Base-by-base conservation (phyloP, 768 basidiomycete species). In the Tulasnella sp. region DNA sequence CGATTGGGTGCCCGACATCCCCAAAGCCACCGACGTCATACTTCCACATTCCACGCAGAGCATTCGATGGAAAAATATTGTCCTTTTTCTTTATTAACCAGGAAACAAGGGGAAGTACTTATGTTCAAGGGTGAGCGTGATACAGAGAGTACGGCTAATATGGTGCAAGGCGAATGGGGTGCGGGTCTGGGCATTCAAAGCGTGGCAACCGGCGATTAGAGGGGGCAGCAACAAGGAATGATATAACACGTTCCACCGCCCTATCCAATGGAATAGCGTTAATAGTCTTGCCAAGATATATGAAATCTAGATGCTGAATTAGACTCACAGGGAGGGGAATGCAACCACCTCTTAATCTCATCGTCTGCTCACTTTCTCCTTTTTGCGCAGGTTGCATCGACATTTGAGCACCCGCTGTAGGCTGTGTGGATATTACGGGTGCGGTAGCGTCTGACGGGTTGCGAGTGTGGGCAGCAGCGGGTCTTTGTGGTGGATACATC, bases 211-310 rank as follows among this genome's bases (percentile, higher is more conserved):
- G 58, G 58, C 58, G 58, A 64, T 64, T 64, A 64, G 58, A 64
- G 31, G 58, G 71, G 71, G 36, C 71, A 72, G 29, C 71, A 72
- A 25, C 71, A 72, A 25, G 71, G 71, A 42, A 72, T 71, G 69
- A 71, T 71, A 31, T 71, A 71, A 19, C 69, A 71, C 69, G 42
- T 71, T 71, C 69, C 69, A 14, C 69, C 69, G 5, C 69, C 69
- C 69, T 71, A 25, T 25, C 19, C 37, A 7, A 39, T 31, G 8
- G 17, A 25, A 29, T 68, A 29, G 25, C 64, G 17, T n/a, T 39
- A 29, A 71, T 14, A 71, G 38, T 31, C 11, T 45, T 14, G 36
- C 4, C 37, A 71, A 0, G 25, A 25, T 3, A 14, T 2, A 17
- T 36, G 36, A 25, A 14, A 22, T 71, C 42, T 71, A n/a, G 37